Base-by-base conservation (phyloP, 1,139 yeast genomes). In the Spencermartinsiella ligniputridi region DNA sequence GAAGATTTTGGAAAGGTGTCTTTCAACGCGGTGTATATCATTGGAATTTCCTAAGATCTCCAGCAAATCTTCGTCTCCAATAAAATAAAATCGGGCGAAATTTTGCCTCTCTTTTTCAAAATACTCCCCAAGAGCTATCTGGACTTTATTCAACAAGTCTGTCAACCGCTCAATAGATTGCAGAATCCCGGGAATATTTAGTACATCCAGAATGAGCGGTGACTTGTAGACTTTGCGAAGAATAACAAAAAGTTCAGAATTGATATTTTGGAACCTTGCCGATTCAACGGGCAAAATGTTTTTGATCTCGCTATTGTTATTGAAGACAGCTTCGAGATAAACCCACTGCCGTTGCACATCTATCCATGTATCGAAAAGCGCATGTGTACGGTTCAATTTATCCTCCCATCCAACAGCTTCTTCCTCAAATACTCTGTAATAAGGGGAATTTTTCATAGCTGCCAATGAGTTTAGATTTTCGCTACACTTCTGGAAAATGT, bases 321-420 rank as follows among this genome's bases (percentile, higher is more conserved):
- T 40, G 58, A 92, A 84, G 0, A 89, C 79, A 0, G 96, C 96
- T 51, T 79, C 83, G 17, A 90, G 71, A 57, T 90, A 88, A 1
- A 87, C 78, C 95, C 96, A 90, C 55, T 83, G 88, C n/a, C 83
- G 70, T 61, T 92, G 97, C 1, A 82, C 87, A 39, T 87, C 96
- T 35, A 84, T 73, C 95, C 96, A 89, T 0, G 67, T 59, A 53
- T 82, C 89, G 38, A 87, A 69, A 2, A 86, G 59, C 1, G 69
- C 66, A 44, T 73, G 74, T 1, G 88, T 55, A 0, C 64, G 59
- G 42, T 75, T 76, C 29, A 92, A 61, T 48, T 72, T 77, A 1
- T 68, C 70, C 51, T 83, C 90, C 70, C 88, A 69, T 1, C 68
- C 70, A 3, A 64, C 50, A 0, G 82, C 75, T 16, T 76, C 80